Conservation (phyloP, 2,329 filamentous ascomycete genomes). For the Alternaria brassicae region DNA sequence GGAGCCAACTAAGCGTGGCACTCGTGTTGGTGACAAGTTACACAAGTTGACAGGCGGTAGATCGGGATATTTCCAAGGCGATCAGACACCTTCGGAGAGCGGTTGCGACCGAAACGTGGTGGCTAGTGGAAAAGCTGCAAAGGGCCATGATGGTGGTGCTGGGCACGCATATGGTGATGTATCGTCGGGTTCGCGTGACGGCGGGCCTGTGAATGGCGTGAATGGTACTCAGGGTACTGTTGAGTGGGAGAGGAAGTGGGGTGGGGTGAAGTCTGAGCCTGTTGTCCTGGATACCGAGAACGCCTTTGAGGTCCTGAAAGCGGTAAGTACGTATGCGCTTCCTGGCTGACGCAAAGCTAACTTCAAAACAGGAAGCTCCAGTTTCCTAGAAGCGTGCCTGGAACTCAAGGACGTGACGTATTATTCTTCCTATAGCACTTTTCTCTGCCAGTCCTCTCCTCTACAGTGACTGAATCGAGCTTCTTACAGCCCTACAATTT, state of each 20-base stretch:
- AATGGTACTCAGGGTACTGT: conserved; percentile 9
- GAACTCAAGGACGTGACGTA: not conserved
- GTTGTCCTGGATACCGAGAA: conserved; percentile 12
- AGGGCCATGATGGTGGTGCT: not conserved
- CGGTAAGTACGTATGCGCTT: not conserved
- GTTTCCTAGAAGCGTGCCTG: conserved; percentile 4
- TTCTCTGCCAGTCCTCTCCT: not conserved
- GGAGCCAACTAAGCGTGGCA: conserved; percentile 26
- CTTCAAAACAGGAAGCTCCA: conserved; percentile 3
- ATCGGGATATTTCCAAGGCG: conserved; percentile 20
- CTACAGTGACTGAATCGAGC: not conserved
- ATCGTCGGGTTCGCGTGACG: not conserved
- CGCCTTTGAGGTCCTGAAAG: conserved; percentile 16
- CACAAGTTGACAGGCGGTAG: conserved; percentile 30
- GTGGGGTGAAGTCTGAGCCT: conserved; percentile 11
- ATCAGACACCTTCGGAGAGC: conserved; percentile 4
- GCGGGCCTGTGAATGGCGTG: conserved; percentile 11
- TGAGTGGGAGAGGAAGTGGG: conserved; percentile 26
- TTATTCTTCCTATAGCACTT: not conserved
- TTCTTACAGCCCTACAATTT: accelerated
- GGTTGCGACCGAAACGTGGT: not conserved
- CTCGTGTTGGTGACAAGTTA: conserved; percentile 26
- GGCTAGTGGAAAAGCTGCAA: not conserved
- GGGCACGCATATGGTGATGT: conserved; percentile 1
- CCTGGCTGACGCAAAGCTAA: not conserved